phyloP scores from a whole-genome alignment of 2,329 filamentous ascomycete species.

The Colletotrichum scovillei region DNA sequence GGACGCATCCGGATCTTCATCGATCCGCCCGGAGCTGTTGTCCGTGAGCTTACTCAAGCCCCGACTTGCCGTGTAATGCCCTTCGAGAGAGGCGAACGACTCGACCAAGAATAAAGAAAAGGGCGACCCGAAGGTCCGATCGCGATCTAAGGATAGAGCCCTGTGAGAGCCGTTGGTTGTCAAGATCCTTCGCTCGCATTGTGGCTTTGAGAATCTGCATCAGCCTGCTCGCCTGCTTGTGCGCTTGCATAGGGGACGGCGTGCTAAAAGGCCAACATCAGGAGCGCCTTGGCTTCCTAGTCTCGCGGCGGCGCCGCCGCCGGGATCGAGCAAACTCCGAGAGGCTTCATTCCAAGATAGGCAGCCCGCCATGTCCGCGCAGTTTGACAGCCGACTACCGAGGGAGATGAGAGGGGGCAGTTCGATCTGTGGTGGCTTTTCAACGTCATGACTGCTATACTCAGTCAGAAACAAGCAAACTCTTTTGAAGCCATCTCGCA shows the following conservation, averaged over 20 bases:
- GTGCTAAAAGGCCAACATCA: neutral
- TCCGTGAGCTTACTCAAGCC: neutral
- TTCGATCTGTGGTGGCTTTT: neutral
- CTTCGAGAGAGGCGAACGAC: neutral
- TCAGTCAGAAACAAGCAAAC: neutral
- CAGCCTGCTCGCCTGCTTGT: neutral
- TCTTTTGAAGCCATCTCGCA: neutral
- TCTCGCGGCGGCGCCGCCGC: neutral
- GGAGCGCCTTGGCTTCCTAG: neutral
- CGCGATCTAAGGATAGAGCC: neutral
- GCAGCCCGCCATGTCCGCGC: too few relatives aligned
- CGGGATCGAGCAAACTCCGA: neutral
- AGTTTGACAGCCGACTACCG: neutral
- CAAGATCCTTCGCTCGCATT: neutral
- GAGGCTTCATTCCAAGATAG: neutral
- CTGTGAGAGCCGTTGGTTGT: neutral
- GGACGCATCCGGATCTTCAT: neutral
- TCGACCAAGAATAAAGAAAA: neutral
- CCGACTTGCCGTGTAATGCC: neutral
- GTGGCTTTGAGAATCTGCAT: neutral
- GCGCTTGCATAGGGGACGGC: neutral
- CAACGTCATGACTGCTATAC: slow-evolving; percentile 15
- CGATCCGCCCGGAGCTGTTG: neutral
- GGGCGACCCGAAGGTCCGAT: neutral
- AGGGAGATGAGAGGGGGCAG: neutral